A percentile compares a stretch with the other conserved stretches of the same genome.
Conservation (phyloP, 2,329 filamentous ascomycete genomes). For the Pestalotiopsis sp. region DNA sequence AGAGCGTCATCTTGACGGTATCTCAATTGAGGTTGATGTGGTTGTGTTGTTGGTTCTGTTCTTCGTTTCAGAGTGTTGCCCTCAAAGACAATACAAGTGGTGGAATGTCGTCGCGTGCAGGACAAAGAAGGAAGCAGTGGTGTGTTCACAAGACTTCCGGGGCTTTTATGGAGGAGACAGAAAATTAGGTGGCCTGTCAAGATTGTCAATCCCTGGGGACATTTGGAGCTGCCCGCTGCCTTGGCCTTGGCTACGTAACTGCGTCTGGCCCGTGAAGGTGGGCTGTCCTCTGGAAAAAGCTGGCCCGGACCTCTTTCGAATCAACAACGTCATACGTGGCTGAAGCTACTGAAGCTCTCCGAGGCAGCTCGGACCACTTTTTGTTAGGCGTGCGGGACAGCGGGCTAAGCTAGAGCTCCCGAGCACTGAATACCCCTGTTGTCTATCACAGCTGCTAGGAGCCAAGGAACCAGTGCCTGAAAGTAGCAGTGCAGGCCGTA, state of each 20-base stretch:
- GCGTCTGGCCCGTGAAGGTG: neutral
- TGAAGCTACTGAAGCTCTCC: conserved; percentile 6
- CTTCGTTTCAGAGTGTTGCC: conserved; percentile 1
- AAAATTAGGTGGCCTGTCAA: conserved; percentile 8
- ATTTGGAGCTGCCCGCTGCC: neutral
- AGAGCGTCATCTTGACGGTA: conserved; percentile 48
- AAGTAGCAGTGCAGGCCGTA: too few relatives aligned
- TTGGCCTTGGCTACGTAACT: conserved; percentile 9
- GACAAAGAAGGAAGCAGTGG: neutral
- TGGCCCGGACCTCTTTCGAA: neutral
- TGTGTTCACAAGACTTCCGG: neutral
- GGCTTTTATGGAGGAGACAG: conserved; percentile 9
- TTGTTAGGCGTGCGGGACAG: neutral
- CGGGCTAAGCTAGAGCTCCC: neutral
- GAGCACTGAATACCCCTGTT: neutral
- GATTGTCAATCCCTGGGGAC: conserved; percentile 2
- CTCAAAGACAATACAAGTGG: conserved; percentile 5
- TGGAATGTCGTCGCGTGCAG: conserved; percentile 5
- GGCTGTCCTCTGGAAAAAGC: neutral
- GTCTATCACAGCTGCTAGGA: too few relatives aligned
- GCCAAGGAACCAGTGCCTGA: too few relatives aligned
- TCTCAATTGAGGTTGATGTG: conserved; percentile 9
- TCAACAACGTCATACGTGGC: conserved; percentile 22
- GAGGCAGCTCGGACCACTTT: neutral
- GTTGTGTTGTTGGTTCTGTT: neutral